These are phyloP conservation scores for Plantago ovata DNA, from an alignment of 257 asterid species.

Conservation along the genomic window DNA sequence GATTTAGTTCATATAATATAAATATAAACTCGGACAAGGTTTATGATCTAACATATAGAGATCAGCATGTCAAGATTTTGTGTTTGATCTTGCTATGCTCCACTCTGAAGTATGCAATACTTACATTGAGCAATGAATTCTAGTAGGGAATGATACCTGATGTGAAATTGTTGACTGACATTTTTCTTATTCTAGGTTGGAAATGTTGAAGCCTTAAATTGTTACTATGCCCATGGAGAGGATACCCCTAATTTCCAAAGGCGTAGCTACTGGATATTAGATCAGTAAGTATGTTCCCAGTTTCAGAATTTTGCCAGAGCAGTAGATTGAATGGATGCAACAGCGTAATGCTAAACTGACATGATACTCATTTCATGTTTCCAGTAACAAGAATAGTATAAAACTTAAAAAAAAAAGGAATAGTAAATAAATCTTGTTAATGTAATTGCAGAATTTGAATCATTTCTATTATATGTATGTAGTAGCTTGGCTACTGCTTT, in stretches of 20 bases:
- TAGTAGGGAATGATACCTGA: conserved; percentile 13
- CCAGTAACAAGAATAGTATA: background rate
- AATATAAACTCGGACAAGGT: conserved; percentile 4
- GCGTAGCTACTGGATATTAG: conserved; percentile 96
- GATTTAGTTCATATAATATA: conserved; percentile 3
- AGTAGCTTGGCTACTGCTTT: background rate
- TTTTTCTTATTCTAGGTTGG: conserved; percentile 68
- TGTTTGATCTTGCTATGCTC: conserved; percentile 1
- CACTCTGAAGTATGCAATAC: background rate
- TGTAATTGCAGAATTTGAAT: conserved; percentile 5
- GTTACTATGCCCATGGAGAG: conserved; percentile 96
- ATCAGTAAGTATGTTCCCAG: conserved; percentile 57
- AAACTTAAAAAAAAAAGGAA: background rate
- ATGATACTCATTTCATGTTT: background rate
- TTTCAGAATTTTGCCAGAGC: background rate
- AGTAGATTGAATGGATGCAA: background rate
- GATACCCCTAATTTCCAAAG: conserved; percentile 78
- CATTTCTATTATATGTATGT: background rate
- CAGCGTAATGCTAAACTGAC: background rate
- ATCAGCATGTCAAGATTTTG: conserved; percentile 5
- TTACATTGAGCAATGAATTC: conserved; percentile 6
- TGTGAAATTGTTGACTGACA: conserved; percentile 23
- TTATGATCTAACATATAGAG: conserved; percentile 13
- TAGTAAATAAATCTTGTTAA: background rate
- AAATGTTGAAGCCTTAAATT: conserved; percentile 77